Evolutionary conservation across 2,329 filamentous ascomycete genomes (phyloP).

Genomic region (Fusarium guadeloupense): DNA sequence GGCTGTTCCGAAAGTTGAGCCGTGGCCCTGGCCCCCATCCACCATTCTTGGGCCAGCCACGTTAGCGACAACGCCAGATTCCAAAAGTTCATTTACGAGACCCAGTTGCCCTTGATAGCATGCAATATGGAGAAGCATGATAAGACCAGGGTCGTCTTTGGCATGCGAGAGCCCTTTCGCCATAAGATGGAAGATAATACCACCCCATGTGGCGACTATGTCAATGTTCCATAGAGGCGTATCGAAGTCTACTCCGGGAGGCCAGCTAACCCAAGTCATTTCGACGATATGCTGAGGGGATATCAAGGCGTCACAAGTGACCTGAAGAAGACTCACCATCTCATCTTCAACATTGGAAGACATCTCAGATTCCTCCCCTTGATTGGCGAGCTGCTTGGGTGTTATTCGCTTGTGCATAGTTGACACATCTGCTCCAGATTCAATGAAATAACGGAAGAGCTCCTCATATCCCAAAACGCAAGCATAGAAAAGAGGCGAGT

Average conservation of each 20-base stretch:
- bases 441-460: neutral
- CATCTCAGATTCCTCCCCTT: neutral
- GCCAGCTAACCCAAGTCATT: constrained; percentile 12
- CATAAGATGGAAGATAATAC: neutral
- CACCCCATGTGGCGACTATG: constrained; percentile 13
- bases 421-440: neutral
- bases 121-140: constrained; percentile 18
- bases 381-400: neutral
- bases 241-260: constrained; percentile 8
- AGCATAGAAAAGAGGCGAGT: constrained; percentile 9
- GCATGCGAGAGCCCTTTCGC: neutral
- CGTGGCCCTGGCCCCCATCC: constrained; percentile 6
- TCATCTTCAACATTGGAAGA: neutral
- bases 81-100: neutral
- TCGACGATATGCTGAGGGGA: constrained; percentile 8
- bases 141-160: neutral
- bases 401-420: neutral
- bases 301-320: constrained; percentile 12
- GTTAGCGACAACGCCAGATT: neutral
- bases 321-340: constrained; percentile 1
- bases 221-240: neutral
- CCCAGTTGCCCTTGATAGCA: neutral
- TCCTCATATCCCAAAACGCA: constrained; percentile 13
- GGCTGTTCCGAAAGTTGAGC: neutral
- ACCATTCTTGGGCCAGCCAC: neutral